phyloP scores from a whole-genome alignment of 768 basidiomycete genomes.

The Podaxis carcinomalis region DNA sequence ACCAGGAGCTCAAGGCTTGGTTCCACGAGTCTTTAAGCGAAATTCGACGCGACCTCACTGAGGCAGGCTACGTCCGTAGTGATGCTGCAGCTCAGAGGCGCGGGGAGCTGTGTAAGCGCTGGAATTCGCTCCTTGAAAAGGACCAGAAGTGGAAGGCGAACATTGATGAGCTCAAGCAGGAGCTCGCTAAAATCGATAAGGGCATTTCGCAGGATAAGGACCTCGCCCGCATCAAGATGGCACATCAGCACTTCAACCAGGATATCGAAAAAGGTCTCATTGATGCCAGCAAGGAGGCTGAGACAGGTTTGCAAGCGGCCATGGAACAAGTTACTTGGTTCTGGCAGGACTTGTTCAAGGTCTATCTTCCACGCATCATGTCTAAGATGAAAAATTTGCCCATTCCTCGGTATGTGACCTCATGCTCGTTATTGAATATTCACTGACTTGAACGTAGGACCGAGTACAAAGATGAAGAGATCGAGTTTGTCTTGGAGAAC shows the following conservation, averaged over 20 bases:
- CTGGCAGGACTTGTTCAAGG: slow-evolving; percentile 79
- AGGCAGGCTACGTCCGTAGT: slow-evolving; percentile 48
- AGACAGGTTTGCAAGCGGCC: slow-evolving; percentile 44
- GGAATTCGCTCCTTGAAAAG: slow-evolving; percentile 44
- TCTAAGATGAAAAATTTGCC: slow-evolving; percentile 54
- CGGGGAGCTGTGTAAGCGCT: slow-evolving; percentile 43
- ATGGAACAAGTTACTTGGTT: slow-evolving; percentile 69
- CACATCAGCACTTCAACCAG: slow-evolving; percentile 41
- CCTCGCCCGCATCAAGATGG: slow-evolving; percentile 38
- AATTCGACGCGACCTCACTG: slow-evolving; percentile 40
- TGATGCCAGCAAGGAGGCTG: slow-evolving; percentile 29
- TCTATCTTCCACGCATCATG: slow-evolving; percentile 63
- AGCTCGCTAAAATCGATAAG: slow-evolving; percentile 39
- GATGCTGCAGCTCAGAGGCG: slow-evolving; percentile 40
- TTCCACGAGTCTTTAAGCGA: slow-evolving; percentile 49
- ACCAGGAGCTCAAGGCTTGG: slow-evolving; percentile 49
- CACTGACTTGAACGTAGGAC: slow-evolving; percentile 37
- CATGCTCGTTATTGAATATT: not conserved
- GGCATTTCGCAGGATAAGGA: slow-evolving; percentile 48
- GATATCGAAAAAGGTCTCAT: slow-evolving; percentile 44
- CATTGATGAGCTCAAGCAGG: slow-evolving; percentile 39
- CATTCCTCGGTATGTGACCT: slow-evolving; percentile 53
- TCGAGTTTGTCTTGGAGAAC: slow-evolving; percentile 74
- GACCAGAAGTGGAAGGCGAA: slow-evolving; percentile 52
- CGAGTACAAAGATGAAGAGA: slow-evolving; percentile 64